These are phyloP conservation scores for Ustilago curta DNA, from an alignment of 1,284 basidiomycete genomes.

Conservation along the genomic window DNA sequence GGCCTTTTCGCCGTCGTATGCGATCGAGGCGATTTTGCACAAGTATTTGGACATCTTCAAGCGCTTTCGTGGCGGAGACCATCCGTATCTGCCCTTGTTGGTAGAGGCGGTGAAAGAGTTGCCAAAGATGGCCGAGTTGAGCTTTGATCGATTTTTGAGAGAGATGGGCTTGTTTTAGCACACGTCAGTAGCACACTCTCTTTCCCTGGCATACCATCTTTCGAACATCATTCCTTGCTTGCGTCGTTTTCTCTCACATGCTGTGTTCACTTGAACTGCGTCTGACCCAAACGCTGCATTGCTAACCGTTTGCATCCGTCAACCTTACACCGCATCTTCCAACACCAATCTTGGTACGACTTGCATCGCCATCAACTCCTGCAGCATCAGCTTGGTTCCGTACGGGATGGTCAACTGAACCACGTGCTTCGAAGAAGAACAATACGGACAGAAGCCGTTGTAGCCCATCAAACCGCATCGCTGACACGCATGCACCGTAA, in stretches of 20 bases:
- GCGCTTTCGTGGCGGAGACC: constrained; percentile 52
- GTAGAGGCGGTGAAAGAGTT: constrained; percentile 56
- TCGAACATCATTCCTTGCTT: too few species aligned
- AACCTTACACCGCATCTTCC: constrained; percentile 53
- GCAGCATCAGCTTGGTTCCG: constrained; percentile 95
- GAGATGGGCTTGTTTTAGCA: constrained; percentile 41
- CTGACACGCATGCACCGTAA: constrained; percentile 95
- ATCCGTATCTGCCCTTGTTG: constrained; percentile 50
- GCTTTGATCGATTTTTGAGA: constrained; percentile 37
- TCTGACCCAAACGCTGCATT: too few species aligned
- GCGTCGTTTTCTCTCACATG: too few species aligned
- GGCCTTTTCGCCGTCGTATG: constrained; percentile 39
- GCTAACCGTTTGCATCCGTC: too few species aligned
- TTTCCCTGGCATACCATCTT: too few species aligned
- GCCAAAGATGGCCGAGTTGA: constrained; percentile 49
- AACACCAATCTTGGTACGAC: constrained; percentile 71
- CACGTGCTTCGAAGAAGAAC: constrained; percentile 95
- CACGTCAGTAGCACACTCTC: too few species aligned
- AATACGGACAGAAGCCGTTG: constrained; percentile 73
- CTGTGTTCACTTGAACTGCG: too few species aligned
- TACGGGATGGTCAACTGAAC: constrained; percentile 98
- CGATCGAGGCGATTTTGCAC: constrained; percentile 56
- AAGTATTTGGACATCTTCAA: constrained; percentile 58
- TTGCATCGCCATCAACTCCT: constrained; percentile 80
- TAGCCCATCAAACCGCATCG: constrained; percentile 96